A percentile compares a stretch with the other conserved stretches of the same genome.
Conservation (phyloP, 2,329 filamentous ascomycete genomes). For the Fusarium annulatum region DNA sequence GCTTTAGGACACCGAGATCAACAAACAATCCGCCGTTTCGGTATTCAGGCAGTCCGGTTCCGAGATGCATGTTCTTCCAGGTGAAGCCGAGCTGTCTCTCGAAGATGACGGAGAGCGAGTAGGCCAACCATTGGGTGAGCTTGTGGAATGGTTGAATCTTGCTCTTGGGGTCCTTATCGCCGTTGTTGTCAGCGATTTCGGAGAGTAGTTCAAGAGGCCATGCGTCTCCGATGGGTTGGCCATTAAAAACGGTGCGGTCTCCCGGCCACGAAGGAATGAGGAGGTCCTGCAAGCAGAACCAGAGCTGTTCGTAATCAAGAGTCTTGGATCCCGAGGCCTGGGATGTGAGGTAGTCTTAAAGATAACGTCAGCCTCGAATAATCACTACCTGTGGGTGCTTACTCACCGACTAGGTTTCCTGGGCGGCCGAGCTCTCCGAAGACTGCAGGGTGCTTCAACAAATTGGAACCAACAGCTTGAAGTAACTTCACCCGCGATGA, state of each 20-base stretch:
- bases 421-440: slow-evolving; percentile 58
- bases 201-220: slow-evolving; percentile 56
- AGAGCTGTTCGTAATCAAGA: slow-evolving; percentile 45
- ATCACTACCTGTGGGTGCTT: rapidly evolving
- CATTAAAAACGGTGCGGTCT: slow-evolving; percentile 61
- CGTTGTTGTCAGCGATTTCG: background rate
- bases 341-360: slow-evolving; percentile 54
- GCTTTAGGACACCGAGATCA: slow-evolving; percentile 64
- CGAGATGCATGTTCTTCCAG: slow-evolving; percentile 64
- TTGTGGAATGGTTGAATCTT: slow-evolving; percentile 67
- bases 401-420: slow-evolving; percentile 60
- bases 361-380: rapidly evolving
- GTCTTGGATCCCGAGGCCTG: background rate
- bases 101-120: slow-evolving; percentile 76
- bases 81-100: slow-evolving; percentile 61
- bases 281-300: slow-evolving; percentile 54
- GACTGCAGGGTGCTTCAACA: slow-evolving; percentile 51
- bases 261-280: slow-evolving; percentile 62
- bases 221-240: slow-evolving; percentile 60
- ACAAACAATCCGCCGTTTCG: slow-evolving; percentile 77
- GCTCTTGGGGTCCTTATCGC: background rate
- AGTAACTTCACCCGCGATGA: slow-evolving; percentile 56
- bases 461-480: slow-evolving; percentile 55
- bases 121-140: slow-evolving; percentile 78
- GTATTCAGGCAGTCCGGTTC: slow-evolving; percentile 78